Evolutionary conservation across 2,329 filamentous ascomycete species (phyloP), one percentile per base, ranked within the genome.

Genomic region (Hymenoscyphus repandus): DNA sequence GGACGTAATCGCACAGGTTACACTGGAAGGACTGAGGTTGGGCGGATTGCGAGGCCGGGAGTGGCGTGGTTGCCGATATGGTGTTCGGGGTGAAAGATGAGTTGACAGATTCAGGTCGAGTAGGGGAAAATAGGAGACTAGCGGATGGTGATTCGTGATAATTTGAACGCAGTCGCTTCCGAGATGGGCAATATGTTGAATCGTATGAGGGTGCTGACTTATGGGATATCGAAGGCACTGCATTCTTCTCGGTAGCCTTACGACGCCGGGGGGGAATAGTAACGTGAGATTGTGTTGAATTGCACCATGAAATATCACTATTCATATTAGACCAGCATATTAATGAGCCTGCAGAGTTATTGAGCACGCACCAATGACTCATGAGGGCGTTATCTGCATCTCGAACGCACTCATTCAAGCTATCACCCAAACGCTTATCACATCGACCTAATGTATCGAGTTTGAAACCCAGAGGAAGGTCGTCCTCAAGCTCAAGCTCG

Each of bases 1-100:
- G 57, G 3, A 50, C 33, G 42, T 63, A 59, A 13, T 32, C 40
- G 37, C 60, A 64, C 15, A 45, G 47, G 27, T 52, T 52, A 36
- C 54, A 58, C 51, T 55, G 55, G 9, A 49, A 44, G 13, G 31
- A 47, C 13, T 36, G 13, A 3, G 34, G 36, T 6, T 27, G 11
- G 34, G 33, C 7, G 17, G 27, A 37, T 13, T 34, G 20, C n/a
- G 3, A 9, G 15, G 39, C 15, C 7, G 39, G 47, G 27, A 9
- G 38, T 17, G 10, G 33, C 39, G n/a, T 31, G 30, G 27, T 12
- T 45, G 15, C n/a, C 15, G 9, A 15, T 32, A 17, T 32, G 12
- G 41, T 13, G 13, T 31, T n/a, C 15, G 22, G 41, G 12, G 30
- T 15, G 9, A n/a, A 27, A 30, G 41, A 27, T 27, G 22, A 27